phyloP scores from a whole-genome alignment of 1,284 basidiomycete species.

The Trichosporon sp. region DNA sequence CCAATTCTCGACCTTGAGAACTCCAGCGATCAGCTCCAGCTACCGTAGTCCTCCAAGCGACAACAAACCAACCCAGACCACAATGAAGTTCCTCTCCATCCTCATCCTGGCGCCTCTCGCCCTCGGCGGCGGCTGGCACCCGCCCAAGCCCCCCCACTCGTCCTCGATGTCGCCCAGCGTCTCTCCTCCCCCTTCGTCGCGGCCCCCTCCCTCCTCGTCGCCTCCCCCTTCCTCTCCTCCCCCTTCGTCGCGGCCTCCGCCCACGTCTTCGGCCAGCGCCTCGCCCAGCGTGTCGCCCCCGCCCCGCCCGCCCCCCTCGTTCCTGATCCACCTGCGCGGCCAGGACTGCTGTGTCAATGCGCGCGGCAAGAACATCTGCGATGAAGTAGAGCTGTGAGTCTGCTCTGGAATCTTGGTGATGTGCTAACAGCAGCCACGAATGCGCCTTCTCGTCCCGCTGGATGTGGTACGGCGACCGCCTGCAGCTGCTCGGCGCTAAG shows the following conservation, averaged over 20 bases:
- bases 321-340: not conserved
- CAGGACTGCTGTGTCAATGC: not conserved
- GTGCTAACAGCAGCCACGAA: not conserved
- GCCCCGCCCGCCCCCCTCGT: not conserved
- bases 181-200: not conserved
- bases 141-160: not conserved
- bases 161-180: not conserved
- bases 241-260: not conserved
- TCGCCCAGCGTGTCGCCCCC: not conserved
- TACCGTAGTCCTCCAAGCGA: not conserved
- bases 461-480: not conserved
- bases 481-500: not conserved
- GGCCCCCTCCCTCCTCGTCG: not conserved
- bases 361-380: not conserved
- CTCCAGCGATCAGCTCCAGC: not conserved
- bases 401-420: not conserved
- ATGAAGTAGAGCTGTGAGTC: not conserved
- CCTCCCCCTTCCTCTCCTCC: not conserved
- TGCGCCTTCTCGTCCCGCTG: not conserved
- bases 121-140: not conserved
- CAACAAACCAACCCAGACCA: not conserved
- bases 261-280: too few relatives aligned
- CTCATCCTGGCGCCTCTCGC: not conserved
- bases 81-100: not conserved
- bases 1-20: not conserved